Conservation (phyloP, 257 asterid genomes). For the Solanum virginianum region DNA sequence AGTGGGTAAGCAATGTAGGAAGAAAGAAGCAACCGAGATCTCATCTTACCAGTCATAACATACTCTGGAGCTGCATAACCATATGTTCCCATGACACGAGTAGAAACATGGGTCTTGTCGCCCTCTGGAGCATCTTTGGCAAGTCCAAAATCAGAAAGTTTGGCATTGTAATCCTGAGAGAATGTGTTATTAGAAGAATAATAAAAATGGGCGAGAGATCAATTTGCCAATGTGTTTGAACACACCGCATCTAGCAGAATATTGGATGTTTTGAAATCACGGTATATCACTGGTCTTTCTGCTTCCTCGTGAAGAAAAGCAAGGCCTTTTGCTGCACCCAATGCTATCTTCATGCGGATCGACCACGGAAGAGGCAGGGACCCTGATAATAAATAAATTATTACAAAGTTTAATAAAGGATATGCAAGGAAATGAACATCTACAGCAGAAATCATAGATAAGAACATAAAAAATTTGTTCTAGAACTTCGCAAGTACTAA, state of each 20-base stretch:
- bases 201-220: neutral
- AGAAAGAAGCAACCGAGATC: neutral
- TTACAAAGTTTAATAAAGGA: neutral
- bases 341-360: constrained; percentile 90
- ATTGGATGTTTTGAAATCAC: constrained; percentile 95
- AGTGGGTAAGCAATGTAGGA: neutral
- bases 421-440: neutral
- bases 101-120: constrained; percentile 93
- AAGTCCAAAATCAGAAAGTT: constrained; percentile 95
- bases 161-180: constrained; percentile 84
- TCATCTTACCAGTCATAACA: constrained; percentile 79
- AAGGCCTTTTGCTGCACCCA: constrained; percentile 96
- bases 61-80: constrained; percentile 99
- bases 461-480: neutral
- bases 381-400: constrained; percentile 34
- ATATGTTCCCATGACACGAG: constrained; percentile 97
- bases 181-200: neutral
- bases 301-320: constrained; percentile 97
- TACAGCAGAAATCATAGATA: neutral
- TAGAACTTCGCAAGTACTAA: neutral
- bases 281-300: constrained; percentile 80
- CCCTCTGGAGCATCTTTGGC: constrained; percentile 98
- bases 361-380: constrained; percentile 97
- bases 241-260: constrained; percentile 89
- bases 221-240: neutral